Percentiles rank a stretch among this genome's conserved stretches.
phyloP scores from a whole-genome alignment of 2,329 filamentous ascomycete genomes.

The Arthrobotrys iridis region DNA sequence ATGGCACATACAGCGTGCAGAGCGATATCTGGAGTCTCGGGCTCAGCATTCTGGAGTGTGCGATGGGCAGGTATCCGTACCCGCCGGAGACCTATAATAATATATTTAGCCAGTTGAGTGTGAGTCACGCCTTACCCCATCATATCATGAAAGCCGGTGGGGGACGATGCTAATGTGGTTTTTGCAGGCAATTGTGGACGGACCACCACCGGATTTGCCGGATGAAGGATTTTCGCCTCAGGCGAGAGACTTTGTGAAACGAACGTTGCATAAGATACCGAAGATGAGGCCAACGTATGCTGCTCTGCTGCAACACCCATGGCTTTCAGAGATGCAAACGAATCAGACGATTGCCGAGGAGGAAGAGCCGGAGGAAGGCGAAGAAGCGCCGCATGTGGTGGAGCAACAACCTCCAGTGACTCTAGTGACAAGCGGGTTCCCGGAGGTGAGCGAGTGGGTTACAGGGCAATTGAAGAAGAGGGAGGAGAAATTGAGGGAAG shows the following conservation, averaged over 20 bases:
- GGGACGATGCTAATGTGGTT: slow-evolving; percentile 47
- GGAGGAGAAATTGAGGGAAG: slow-evolving; percentile 67
- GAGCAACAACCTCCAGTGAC: slow-evolving; percentile 57
- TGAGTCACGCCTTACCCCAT: slow-evolving; percentile 67
- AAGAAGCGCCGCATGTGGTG: slow-evolving; percentile 62
- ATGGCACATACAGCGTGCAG: slow-evolving; percentile 93
- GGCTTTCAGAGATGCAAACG: slow-evolving; percentile 80
- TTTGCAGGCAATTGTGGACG: slow-evolving; percentile 90
- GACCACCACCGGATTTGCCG: slow-evolving; percentile 90
- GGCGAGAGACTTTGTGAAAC: slow-evolving; percentile 85
- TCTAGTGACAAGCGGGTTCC: slow-evolving; percentile 70
- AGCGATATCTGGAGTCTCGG: slow-evolving; percentile 98
- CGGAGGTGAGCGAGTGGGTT: slow-evolving; percentile 88
- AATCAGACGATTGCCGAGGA: slow-evolving; percentile 78
- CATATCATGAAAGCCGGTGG: neutral
- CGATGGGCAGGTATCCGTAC: slow-evolving; percentile 92
- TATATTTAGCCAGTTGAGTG: slow-evolving; percentile 95
- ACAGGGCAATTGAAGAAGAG: slow-evolving; percentile 74
- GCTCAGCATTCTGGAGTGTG: slow-evolving; percentile 93
- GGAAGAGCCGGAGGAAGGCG: slow-evolving; percentile 70
- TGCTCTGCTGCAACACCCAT: slow-evolving; percentile 87
- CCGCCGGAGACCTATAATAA: slow-evolving; percentile 97
- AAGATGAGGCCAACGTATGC: slow-evolving; percentile 92
- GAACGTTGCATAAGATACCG: slow-evolving; percentile 91
- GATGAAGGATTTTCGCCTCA: slow-evolving; percentile 78